Conservation (phyloP, 805 yeast genomes). For the Kodamaea restingae region DNA sequence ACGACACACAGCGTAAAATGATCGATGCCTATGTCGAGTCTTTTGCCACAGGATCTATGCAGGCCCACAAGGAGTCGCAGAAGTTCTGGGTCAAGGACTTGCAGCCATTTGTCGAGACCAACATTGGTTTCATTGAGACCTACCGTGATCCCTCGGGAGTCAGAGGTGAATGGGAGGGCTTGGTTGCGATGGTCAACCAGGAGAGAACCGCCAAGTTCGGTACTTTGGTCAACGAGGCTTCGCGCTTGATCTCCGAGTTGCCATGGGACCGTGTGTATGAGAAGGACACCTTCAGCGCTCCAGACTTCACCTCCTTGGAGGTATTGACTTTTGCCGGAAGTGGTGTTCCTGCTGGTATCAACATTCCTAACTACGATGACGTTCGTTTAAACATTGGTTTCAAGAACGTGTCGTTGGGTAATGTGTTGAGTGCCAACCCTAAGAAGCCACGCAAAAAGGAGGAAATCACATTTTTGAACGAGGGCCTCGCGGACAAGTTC, state of each 20-base stretch:
- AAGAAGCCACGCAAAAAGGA: conserved; percentile 61
- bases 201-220: conserved; percentile 81
- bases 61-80: conserved; percentile 81
- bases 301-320: conserved; percentile 88
- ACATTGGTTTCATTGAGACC: conserved; percentile 88
- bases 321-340: conserved; percentile 86
- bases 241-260: conserved; percentile 55
- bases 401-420: conserved; percentile 86
- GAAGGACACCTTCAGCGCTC: conserved; percentile 83
- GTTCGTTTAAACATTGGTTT: conserved; percentile 80
- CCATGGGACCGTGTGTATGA: conserved; percentile 80
- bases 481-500: conserved; percentile 51
- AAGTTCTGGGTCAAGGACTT: conserved; percentile 83
- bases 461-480: conserved; percentile 62
- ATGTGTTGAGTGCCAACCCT: conserved; percentile 68
- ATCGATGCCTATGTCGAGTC: conserved; percentile 62
- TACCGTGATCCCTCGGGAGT: conserved; percentile 91
- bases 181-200: conserved; percentile 85
- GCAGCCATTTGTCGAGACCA: conserved; percentile 67
- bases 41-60: conserved; percentile 77
- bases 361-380: conserved; percentile 89
- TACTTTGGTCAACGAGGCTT: conserved; percentile 63
- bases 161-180: conserved; percentile 91
- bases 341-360: conserved; percentile 91
- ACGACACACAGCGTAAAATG: conserved; percentile 67